Conservation (phyloP, 352 stramenopile genomes). For the Phytophthora melonis region DNA sequence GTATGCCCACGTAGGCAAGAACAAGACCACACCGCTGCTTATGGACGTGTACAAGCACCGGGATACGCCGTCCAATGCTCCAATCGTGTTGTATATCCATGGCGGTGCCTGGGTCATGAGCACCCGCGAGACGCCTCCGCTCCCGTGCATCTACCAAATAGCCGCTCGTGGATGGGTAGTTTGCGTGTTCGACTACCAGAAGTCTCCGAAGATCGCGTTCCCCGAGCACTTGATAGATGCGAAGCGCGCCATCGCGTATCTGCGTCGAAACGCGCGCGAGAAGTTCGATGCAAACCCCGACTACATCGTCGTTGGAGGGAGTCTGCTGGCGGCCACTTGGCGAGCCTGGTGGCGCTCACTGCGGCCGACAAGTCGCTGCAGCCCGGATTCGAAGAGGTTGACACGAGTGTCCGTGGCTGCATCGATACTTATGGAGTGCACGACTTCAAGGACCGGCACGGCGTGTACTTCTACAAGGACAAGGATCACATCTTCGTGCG, state of each 20-base stretch:
- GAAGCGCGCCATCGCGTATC: slow-evolving; percentile 76
- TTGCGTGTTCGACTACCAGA: slow-evolving; percentile 80
- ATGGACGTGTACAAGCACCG: slow-evolving; percentile 84
- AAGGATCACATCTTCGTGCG: slow-evolving; percentile 64
- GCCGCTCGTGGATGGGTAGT: slow-evolving; percentile 68
- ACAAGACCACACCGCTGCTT: slow-evolving; percentile 59
- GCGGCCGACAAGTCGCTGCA: slow-evolving; percentile 70
- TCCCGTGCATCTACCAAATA: slow-evolving; percentile 75
- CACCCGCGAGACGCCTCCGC: slow-evolving; percentile 50
- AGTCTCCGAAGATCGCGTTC: slow-evolving; percentile 74
- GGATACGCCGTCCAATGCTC: slow-evolving; percentile 60
- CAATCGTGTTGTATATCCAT: slow-evolving; percentile 82
- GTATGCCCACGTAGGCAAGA: slow-evolving; percentile 73
- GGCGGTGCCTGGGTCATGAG: slow-evolving; percentile 83
- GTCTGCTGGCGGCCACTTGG: slow-evolving; percentile 76
- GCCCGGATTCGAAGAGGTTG: slow-evolving; percentile 78
- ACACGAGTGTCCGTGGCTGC: slow-evolving; percentile 78
- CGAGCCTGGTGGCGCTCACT: slow-evolving; percentile 75
- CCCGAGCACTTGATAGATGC: slow-evolving; percentile 74
- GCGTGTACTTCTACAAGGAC: slow-evolving; percentile 70
- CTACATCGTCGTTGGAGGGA: slow-evolving; percentile 79
- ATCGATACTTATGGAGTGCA: slow-evolving; percentile 83
- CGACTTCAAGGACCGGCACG: slow-evolving; percentile 76
- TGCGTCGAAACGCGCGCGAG: slow-evolving; percentile 52
- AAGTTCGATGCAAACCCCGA: slow-evolving; percentile 65